phyloP scores from a whole-genome alignment of 2,329 filamentous ascomycete genomes.

The Pseudogymnoascus sp. region DNA sequence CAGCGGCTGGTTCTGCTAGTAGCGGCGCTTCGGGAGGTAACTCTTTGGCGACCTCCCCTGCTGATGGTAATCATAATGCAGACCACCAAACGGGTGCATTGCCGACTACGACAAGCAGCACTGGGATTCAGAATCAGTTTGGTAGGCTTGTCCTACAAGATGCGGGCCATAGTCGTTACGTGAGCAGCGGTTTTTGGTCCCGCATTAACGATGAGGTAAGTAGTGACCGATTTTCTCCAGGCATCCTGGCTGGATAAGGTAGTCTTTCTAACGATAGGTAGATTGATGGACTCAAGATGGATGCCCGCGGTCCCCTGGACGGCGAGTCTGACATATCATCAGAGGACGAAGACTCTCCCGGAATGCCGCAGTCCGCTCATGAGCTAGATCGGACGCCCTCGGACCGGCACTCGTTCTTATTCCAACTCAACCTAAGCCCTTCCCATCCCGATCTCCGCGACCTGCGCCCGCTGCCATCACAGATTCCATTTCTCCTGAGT shows the following conservation, averaged over 20 bases:
- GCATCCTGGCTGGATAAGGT: no score
- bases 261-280: conserved; percentile 22
- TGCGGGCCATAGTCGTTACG: conserved; percentile 30
- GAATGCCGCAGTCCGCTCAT: conserved; percentile 26
- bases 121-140: conserved; percentile 33
- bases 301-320: conserved; percentile 27
- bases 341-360: conserved; percentile 30
- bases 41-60: conserved; percentile 25
- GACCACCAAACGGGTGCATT: conserved; percentile 10
- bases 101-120: background rate
- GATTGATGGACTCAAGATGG: conserved; percentile 38
- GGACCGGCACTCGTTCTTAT: conserved; percentile 44
- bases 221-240: background rate
- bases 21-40: conserved; percentile 22
- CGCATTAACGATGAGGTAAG: conserved; percentile 46
- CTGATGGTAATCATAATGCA: conserved; percentile 9
- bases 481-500: conserved; percentile 44
- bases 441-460: conserved; percentile 28
- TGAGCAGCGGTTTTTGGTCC: conserved; percentile 47
- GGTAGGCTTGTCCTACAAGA: conserved; percentile 41
- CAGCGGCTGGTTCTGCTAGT: conserved; percentile 18
- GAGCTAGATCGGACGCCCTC: conserved; percentile 35
- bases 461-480: conserved; percentile 44
- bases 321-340: conserved; percentile 31
- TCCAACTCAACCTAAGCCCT: conserved; percentile 35